Evolutionary conservation across 2,329 filamentous ascomycete species (phyloP), one percentile per base, ranked within the genome.

Genomic region (Xylaria sp.): DNA sequence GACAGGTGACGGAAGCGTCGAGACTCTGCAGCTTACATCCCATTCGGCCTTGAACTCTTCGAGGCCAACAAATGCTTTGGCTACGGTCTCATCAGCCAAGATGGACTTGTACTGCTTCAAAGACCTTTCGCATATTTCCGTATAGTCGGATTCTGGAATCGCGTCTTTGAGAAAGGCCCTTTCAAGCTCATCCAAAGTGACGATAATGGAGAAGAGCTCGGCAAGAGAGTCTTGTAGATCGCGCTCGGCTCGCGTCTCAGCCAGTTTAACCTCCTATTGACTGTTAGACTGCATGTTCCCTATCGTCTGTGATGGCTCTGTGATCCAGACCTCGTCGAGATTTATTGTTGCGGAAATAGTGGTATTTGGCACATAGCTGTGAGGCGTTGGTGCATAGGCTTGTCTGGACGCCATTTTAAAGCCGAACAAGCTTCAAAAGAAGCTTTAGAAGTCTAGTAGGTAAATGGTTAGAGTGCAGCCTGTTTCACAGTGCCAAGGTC

Each of bases 41-140:
- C 96, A 99, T 78, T 92, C 91, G 49, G 88, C 86, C 81, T 97
- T 98, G 83, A 99, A 99, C 28, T 91, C 91, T 72, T 98, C 96
- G 56, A 99, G 81, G 71, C 94, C 93, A 15, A 90, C 90, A 79
- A 98, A 99, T 52, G 93, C 93, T 49, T 86, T 89, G n/a, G 92
- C 88, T n/a, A 99, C 96, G 1, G 88, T 91, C 74, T 98, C 95
- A 78, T 98, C 94, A 36, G 92, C 91, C 36, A 99, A 83, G 71
- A 97, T 94, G 67, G 94, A 97, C 81, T 95, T 97, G 85, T 99
- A 99, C 83, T 99, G 96, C 82, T 97, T 97, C 75, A 99, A 82
- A 68, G 97, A 88, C 48, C 96, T 90, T 78, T 94, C 93, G 85
- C 97, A 99, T 73, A 96, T 97, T 78, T 98, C 96, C 1, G 94